Evolutionary conservation across 345 rosid species (phyloP), one percentile per base, ranked within the genome.

Genomic region (Camelina laxa): DNA sequence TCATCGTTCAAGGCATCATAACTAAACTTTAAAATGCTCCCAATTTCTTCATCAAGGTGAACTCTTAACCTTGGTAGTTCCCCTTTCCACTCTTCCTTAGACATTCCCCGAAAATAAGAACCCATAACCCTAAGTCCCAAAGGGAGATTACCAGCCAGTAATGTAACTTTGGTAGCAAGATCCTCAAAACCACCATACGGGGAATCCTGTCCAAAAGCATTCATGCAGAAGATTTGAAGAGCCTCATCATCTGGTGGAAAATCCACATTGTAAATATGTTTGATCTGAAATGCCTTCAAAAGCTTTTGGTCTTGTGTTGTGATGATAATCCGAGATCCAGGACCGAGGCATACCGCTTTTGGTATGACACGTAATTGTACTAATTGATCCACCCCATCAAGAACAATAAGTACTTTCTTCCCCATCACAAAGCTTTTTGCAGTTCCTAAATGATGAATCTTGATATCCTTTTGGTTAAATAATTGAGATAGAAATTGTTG

Each of bases 71-170:
- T 48, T 48, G 21, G 53, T 7, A 48, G 11, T 16, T 48, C 53
- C 0, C 4, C 0, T 48, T 7, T 48, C 53, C 53, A 48, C 11
- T 48, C 53, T 48, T 48, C 5, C 21, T 16, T 16, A 3, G 53
- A 16, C 21, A 48, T 16, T 48, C 53, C 53, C 0, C 10, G 9
- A 2, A 47, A 47, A 47, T 15, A 6, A 7, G 51, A 47, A 47
- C 51, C 51, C 51, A 47, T n/a, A 47, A 48, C 21, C 21, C 21
- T 16, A 48, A 48, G 53, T 48, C 53, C 53, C 21, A 48, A 48
- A 7, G 53, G 53, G 11, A 48, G 53, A 2, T 2, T 48, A n/a
- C 53, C 21, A 16, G 53, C 20, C 3, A 48, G 2, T 48, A 4
- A 7, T 48, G 53, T 48, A 0, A 48, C 53, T 16, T 48, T 3